Conservation (phyloP, 805 yeast genomes). For the Yarrowia osloensis region DNA sequence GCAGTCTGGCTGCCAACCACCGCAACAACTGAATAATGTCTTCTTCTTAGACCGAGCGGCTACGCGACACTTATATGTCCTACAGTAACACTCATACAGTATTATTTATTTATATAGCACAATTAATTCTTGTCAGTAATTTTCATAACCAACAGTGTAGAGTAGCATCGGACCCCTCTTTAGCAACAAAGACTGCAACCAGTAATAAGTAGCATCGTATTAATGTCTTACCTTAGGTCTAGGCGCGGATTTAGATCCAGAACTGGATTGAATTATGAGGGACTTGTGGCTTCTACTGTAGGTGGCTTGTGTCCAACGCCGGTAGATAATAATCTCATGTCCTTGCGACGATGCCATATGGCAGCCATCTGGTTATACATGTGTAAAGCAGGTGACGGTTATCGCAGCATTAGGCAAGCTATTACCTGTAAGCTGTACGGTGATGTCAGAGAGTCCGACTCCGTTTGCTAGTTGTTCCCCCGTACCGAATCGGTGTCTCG, state of each 20-base stretch:
- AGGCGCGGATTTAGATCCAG: not conserved
- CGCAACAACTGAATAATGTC: conserved; percentile 20
- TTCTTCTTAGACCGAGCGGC: conserved; percentile 9
- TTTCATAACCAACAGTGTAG: no score
- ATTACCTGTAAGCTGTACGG: not conserved
- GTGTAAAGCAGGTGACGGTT: not conserved
- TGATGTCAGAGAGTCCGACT: not conserved
- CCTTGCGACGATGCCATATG: not conserved
- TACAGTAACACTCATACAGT: conserved; percentile 1
- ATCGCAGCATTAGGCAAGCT: not conserved
- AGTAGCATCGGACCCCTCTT: not conserved
- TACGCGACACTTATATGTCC: not conserved
- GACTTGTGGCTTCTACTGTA: not conserved
- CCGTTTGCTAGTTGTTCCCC: not conserved
- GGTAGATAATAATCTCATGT: not conserved
- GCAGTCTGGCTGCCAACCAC: not conserved
- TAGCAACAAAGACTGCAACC: not conserved
- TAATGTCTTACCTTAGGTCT: not conserved
- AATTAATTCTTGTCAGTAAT: conserved; percentile 9
- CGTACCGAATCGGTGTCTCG: no score
- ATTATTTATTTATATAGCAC: conserved; percentile 22
- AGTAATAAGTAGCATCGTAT: not conserved
- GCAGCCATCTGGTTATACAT: not conserved
- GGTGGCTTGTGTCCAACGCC: not conserved
- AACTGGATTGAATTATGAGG: not conserved